These are phyloP conservation scores for Claviceps sp. DNA, from an alignment of 2,329 filamentous ascomycete species.

Conservation along the genomic window DNA sequence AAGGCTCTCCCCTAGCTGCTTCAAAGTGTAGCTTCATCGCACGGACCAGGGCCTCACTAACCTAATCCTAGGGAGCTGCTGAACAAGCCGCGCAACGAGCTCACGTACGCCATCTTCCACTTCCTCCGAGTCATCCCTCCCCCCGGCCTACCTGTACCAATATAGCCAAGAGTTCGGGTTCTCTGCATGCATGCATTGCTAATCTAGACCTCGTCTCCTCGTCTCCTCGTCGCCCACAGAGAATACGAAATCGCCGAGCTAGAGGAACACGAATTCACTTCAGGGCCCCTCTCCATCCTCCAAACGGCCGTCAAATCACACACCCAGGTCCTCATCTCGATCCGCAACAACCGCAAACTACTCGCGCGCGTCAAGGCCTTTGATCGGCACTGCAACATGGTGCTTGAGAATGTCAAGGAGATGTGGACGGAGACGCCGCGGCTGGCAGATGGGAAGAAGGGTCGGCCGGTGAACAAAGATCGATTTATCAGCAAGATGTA, in stretches of 20 bases:
- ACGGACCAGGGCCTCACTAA: slow-evolving; percentile 13
- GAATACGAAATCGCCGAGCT: slow-evolving; percentile 81
- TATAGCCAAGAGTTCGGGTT: no score
- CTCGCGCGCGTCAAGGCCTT: slow-evolving; percentile 97
- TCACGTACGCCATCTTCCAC: slow-evolving; percentile 54
- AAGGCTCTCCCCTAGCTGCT: no score
- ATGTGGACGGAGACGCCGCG: slow-evolving; percentile 97
- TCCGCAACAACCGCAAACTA: slow-evolving; percentile 96
- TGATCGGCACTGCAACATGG: slow-evolving; percentile 98
- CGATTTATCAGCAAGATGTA: slow-evolving; percentile 96
- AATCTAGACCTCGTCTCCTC: no score
- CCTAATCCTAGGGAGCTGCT: slow-evolving; percentile 58
- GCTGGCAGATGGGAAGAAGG: slow-evolving; percentile 74
- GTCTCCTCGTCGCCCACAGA: slow-evolving; percentile 27
- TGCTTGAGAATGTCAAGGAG: slow-evolving; percentile 84
- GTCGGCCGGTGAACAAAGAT: slow-evolving; percentile 89
- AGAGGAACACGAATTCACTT: slow-evolving; percentile 42
- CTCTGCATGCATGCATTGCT: no score
- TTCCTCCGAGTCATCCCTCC: neutral
- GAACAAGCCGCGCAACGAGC: slow-evolving; percentile 75
- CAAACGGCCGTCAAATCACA: slow-evolving; percentile 93
- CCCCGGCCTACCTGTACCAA: neutral
- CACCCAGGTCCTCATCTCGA: slow-evolving; percentile 91
- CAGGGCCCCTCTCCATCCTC: slow-evolving; percentile 64
- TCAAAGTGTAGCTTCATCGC: neutral